These are phyloP conservation scores for Helianthus annuus DNA, from an alignment of 129 eudicot species.

Conservation along the genomic window HanXRQr2.0-SUNRISE NC_035448.2:18550381-18550880, in stretches of 20 bases:
- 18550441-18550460: too few relatives aligned
- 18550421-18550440: too few relatives aligned
- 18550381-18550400: too few relatives aligned
- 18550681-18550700: conserved; percentile 81
- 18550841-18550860: neutral
- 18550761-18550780: conserved; percentile 68
- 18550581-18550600: too few relatives aligned
- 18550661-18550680: conserved; percentile 58
- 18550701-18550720: conserved; percentile 79
- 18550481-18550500: too few relatives aligned
- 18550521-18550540: too few relatives aligned
- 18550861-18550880: conserved; percentile 71
- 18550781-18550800: conserved; percentile 58
- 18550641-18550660: neutral
- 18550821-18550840: neutral
- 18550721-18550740: conserved; percentile 66
- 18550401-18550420: too few relatives aligned
- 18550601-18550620: neutral
- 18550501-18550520: too few relatives aligned
- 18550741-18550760: conserved; percentile 60
- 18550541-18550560: too few relatives aligned
- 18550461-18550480: too few relatives aligned
- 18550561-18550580: too few relatives aligned
- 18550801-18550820: neutral
- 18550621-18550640: neutral